phyloP scores from a whole-genome alignment of 2,329 filamentous ascomycete species.

The Sordariomycetes sp. region DNA sequence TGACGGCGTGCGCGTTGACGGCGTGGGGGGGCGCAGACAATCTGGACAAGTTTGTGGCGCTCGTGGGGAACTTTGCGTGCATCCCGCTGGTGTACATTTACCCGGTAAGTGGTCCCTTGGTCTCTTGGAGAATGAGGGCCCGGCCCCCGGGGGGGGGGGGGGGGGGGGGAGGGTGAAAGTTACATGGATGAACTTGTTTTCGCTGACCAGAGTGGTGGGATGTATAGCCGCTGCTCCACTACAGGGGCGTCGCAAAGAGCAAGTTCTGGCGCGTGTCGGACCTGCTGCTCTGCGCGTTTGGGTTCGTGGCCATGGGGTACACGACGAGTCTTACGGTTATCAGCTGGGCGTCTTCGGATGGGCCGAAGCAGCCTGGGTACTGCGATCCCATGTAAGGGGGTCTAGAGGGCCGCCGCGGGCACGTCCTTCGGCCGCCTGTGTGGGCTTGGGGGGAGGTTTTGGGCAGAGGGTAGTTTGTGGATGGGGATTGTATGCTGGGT shows the following conservation, averaged over 20 bases:
- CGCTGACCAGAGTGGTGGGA: neutral
- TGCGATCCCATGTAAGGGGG: slow-evolving; percentile 25
- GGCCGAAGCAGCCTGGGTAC: slow-evolving; percentile 35
- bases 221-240: slow-evolving; percentile 76
- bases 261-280: slow-evolving; percentile 58
- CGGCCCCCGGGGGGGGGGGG: too few species aligned
- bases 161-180: neutral
- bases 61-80: slow-evolving; percentile 95
- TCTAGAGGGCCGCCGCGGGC: neutral
- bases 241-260: slow-evolving; percentile 62
- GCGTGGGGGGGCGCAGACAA: slow-evolving; percentile 89
- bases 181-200: neutral
- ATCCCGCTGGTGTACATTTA: slow-evolving; percentile 97
- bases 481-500: neutral
- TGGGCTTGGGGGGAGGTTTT: neutral
- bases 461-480: neutral
- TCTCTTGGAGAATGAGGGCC: too few species aligned
- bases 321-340: slow-evolving; percentile 77
- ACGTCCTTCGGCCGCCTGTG: neutral
- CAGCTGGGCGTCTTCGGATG: slow-evolving; percentile 60
- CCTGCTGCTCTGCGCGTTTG: slow-evolving; percentile 66
- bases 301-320: slow-evolving; percentile 78
- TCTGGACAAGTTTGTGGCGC: slow-evolving; percentile 90
- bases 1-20: slow-evolving; percentile 71
- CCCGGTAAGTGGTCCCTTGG: slow-evolving; percentile 52